Evolutionary conservation across 2,329 filamentous ascomycete genomes (phyloP), one percentile per base, ranked within the genome.

Genomic region (Colletotrichum musicola): DNA sequence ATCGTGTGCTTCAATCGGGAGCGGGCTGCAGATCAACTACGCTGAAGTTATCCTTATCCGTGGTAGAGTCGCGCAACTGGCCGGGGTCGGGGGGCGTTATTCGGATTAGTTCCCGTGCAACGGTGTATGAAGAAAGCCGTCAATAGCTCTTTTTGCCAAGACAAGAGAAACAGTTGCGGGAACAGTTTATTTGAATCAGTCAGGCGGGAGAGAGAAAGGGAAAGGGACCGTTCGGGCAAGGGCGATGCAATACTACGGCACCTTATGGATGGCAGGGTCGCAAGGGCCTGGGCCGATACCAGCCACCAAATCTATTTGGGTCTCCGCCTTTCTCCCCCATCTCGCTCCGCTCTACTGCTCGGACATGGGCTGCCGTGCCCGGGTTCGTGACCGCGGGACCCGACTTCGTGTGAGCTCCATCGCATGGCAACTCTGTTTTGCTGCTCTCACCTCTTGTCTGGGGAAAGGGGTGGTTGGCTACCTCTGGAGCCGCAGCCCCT

Each of bases 1-100:
- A 30, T 65, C 18, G 49, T 56, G 18, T 54, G 22, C 13, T n/a
- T 22, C 7, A 9, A 53, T 18, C 30, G 30, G 30, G 30, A 22
- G 20, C n/a, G 35, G 62, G 55, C 61, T 30, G 65, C 65, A 65
- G 62, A 60, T 68, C 62, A 60, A 65, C 65, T 65, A 65, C 61
- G 61, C 65, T 61, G 7, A 18, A 55, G 16, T 55, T 18, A 20
- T 47, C 44, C 44, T n/a, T 18, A 51, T 35, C 30, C 30, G 49
- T 30, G 25, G 13, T 6, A 13, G 20, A n/a, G 18, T 22, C 22
- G 10, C 14, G 14, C 4, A 20, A n/a, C 44, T 22, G 46, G n/a
- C n/a, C 46, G 9, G 46, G 20, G 22, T 25, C 22, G 22, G 22
- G 44, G 44, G 16, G 44, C 16, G 44, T 18, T 18, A 13, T 49